Base-by-base conservation (phyloP, 139 green algal species). In the Chlamydomonas sphaeroides region DNA sequence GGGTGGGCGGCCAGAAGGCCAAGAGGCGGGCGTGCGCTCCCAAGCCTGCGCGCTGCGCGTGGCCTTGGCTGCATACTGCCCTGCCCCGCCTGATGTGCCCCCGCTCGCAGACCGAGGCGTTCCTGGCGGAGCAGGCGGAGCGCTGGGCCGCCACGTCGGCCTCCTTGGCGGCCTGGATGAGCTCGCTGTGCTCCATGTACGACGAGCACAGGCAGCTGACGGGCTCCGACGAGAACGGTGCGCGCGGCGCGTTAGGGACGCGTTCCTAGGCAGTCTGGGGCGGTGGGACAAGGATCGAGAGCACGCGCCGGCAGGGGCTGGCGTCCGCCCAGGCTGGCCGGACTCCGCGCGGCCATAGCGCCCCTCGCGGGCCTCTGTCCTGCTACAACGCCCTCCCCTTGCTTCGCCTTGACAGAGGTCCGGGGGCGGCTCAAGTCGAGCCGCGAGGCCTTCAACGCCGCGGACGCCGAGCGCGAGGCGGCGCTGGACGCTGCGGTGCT, bases 401-500 rank as follows among this genome's bases (percentile, higher is more conserved):
- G 7, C 28, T 41, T 7, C n/a, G n/a, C n/a, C n/a, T n/a, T n/a
- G n/a, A n/a, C 63, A 83, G 76, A 65, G 21, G 77, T 85, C 7
- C 69, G 82, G 26, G 35, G 77, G 23, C 53, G n/a, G 0, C 65
- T 86, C 20, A 87, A 89, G 71, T 28, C 56, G 25, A 59, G 57
- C 11, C 49, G 83, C 28, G 86, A 91, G 78, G 57, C 89, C 42
- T 91, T 90, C 86, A 75, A 89, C 25, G 67, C 32, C 3, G 72
- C 74, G 36, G 85, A 94, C 68, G 83, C 80, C 35, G 38, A 75
- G 32, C 61, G 79, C 38, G 73, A 87, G 83, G 83, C 84, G 36
- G 87, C 81, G 1, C 83, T 95, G 23, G 88, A 90, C 53, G 78
- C 63, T 30, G 91, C 91, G 8, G 71, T 92, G 26, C 78, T 59